Percentiles rank a stretch among this genome's conserved stretches.
These are phyloP conservation scores for Sporothrix pallida DNA, from an alignment of 2,329 filamentous ascomycete genomes.

Conservation along the genomic window DNA sequence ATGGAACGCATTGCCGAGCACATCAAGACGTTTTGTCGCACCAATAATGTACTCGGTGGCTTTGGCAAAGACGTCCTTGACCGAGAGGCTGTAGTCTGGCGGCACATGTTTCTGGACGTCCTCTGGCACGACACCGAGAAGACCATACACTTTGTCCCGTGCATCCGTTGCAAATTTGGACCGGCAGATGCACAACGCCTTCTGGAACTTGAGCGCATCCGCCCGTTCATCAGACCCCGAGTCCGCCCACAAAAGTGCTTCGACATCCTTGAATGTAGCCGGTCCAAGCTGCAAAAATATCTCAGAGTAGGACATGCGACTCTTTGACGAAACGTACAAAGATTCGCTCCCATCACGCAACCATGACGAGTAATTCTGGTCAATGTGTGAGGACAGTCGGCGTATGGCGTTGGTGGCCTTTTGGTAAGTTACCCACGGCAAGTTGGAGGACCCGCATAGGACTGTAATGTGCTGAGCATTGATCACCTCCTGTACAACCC, in stretches of 20 bases:
- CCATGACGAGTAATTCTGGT: neutral
- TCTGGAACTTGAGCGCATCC: neutral
- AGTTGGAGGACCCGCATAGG: neutral
- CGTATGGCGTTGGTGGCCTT: neutral
- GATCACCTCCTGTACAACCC: conserved; percentile 8
- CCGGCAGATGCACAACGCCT: conserved; percentile 4
- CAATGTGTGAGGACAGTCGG: neutral
- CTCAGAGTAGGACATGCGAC: conserved; percentile 15
- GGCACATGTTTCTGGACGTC: conserved; percentile 26
- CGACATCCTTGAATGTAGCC: neutral
- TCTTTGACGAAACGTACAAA: neutral
- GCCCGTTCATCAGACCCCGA: neutral
- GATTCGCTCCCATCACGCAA: neutral
- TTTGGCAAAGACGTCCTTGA: conserved; percentile 32
- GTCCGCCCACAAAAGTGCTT: neutral
- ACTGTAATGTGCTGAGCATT: neutral
- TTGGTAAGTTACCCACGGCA: neutral
- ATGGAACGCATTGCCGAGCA: neutral
- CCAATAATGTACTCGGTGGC: conserved; percentile 31
- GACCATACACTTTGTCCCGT: conserved; percentile 25
- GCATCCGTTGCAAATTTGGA: conserved; percentile 17
- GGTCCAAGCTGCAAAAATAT: neutral
- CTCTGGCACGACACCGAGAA: conserved; percentile 25
- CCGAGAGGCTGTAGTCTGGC: conserved; percentile 32
- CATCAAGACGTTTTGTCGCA: neutral